Evolutionary conservation across 2,329 filamentous ascomycete species (phyloP).

Genomic region (Colletotrichum musae): DNA sequence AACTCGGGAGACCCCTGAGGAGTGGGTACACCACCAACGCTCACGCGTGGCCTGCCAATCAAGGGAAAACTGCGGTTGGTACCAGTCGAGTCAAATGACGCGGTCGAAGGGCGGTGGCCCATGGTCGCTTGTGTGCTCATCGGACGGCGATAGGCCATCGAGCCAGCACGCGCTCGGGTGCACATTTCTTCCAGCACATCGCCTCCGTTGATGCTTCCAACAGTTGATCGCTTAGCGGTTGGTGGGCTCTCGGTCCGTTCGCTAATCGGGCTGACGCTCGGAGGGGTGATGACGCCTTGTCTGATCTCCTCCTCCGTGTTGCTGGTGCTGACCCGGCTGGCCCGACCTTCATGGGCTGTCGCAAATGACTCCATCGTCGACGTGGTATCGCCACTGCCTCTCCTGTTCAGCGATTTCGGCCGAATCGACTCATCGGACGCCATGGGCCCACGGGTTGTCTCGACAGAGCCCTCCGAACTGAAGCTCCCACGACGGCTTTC

Average conservation of each 20-base stretch:
- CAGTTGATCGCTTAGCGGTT: slow-evolving; percentile 39
- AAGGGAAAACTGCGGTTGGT: slow-evolving; percentile 75
- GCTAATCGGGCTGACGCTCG: slow-evolving; percentile 38
- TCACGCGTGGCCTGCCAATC: slow-evolving; percentile 65
- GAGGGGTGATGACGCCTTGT: slow-evolving; percentile 35
- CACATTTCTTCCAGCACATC: slow-evolving; percentile 42
- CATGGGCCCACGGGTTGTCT: slow-evolving; percentile 70
- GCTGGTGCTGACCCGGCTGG: slow-evolving; percentile 51
- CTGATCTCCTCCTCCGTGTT: slow-evolving; percentile 24
- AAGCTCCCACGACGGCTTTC: slow-evolving; percentile 65
- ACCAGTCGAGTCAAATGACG: slow-evolving; percentile 70
- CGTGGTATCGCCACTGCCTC: slow-evolving; percentile 64
- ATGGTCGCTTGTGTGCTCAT: slow-evolving; percentile 56
- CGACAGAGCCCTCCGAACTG: slow-evolving; percentile 72
- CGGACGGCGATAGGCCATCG: slow-evolving; percentile 58
- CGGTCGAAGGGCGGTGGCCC: slow-evolving; percentile 69
- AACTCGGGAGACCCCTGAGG: slow-evolving; percentile 64
- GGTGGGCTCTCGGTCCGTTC: slow-evolving; percentile 36
- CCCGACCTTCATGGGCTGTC: slow-evolving; percentile 67
- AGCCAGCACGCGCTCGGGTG: slow-evolving; percentile 45
- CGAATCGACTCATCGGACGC: slow-evolving; percentile 46
- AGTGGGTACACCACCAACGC: slow-evolving; percentile 62
- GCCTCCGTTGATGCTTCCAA: slow-evolving; percentile 48
- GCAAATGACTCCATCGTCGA: slow-evolving; percentile 70
- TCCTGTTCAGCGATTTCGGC: slow-evolving; percentile 49